A percentile compares a stretch with the other conserved stretches of the same genome.
phyloP scores from a whole-genome alignment of 2,329 filamentous ascomycete genomes.

The Amauroascus verrucosus region DNA sequence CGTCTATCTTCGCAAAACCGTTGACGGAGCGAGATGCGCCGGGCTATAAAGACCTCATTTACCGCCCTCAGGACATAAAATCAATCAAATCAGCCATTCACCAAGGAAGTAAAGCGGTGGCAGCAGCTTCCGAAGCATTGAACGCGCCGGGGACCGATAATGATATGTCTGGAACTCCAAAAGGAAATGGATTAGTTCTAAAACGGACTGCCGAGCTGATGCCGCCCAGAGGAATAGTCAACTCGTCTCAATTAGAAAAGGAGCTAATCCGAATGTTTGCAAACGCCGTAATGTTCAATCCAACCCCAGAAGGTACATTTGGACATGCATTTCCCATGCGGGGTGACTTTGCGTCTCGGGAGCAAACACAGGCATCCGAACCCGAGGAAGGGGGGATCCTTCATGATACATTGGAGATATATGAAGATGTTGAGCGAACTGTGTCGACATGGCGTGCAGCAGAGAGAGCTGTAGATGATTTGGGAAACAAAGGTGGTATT shows the following conservation, averaged over 20 bases:
- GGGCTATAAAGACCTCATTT: constrained; percentile 62
- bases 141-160: constrained; percentile 49
- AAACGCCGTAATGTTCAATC: constrained; percentile 98
- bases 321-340: constrained; percentile 49
- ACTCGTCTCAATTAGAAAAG: constrained; percentile 82
- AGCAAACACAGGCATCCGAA: constrained; percentile 48
- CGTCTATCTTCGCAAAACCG: constrained; percentile 67
- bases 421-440: constrained; percentile 70
- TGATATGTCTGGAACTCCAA: constrained; percentile 38
- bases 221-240: constrained; percentile 82
- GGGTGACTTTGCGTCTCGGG: constrained; percentile 31
- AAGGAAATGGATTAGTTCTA: constrained; percentile 34
- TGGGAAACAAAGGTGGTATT: constrained; percentile 22
- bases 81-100: constrained; percentile 62
- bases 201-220: constrained; percentile 63
- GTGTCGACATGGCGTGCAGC: constrained; percentile 66
- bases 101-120: constrained; percentile 37
- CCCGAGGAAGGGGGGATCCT: constrained; percentile 73
- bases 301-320: constrained; percentile 62
- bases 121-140: constrained; percentile 47
- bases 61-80: constrained; percentile 67
- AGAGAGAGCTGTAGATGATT: constrained; percentile 41
- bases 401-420: constrained; percentile 81
- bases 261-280: constrained; percentile 95
- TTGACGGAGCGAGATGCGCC: constrained; percentile 66